Conservation (phyloP, 129 eudicot species). For the Chrysanthemum makinoi region DNA sequence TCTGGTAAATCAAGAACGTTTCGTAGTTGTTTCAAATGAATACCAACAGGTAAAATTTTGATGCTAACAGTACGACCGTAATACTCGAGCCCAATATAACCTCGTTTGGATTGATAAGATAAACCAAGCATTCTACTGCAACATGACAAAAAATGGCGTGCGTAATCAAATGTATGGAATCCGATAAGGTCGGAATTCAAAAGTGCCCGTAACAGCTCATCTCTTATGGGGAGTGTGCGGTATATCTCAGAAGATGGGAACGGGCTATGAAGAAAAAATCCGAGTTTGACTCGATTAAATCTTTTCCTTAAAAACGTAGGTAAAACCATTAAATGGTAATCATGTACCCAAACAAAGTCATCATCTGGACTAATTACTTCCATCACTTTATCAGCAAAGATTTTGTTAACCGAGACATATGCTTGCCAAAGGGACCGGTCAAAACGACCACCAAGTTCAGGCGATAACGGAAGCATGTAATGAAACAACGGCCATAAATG, state of each 20-base stretch:
- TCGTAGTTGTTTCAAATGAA: constrained; percentile 73
- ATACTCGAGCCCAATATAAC: constrained; percentile 83
- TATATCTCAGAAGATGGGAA: constrained; percentile 87
- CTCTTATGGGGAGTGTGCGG: constrained; percentile 78
- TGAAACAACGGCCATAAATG: constrained; percentile 92
- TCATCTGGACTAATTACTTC: constrained; percentile 91
- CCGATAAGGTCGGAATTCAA: constrained; percentile 83
- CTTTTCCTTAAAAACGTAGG: constrained; percentile 84
- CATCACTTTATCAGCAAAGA: constrained; percentile 93
- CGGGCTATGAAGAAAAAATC: constrained; percentile 79
- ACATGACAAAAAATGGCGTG: constrained; percentile 84
- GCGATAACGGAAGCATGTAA: constrained; percentile 92
- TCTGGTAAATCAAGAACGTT: constrained; percentile 70
- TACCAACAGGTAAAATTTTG: constrained; percentile 83
- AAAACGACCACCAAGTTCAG: constrained; percentile 88
- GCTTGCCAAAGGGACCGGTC: constrained; percentile 92
- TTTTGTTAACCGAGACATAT: constrained; percentile 83
- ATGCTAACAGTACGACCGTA: constrained; percentile 90
- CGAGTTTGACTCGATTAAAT: constrained; percentile 81
- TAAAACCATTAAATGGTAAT: constrained; percentile 85
- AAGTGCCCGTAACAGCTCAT: constrained; percentile 77
- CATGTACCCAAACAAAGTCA: constrained; percentile 92
- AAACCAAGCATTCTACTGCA: constrained; percentile 93
- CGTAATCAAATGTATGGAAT: constrained; percentile 87
- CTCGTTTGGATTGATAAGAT: constrained; percentile 85